Evolutionary conservation across 139 green algal species (phyloP).

Genomic region (Chlamydomonas incerta): DNA sequence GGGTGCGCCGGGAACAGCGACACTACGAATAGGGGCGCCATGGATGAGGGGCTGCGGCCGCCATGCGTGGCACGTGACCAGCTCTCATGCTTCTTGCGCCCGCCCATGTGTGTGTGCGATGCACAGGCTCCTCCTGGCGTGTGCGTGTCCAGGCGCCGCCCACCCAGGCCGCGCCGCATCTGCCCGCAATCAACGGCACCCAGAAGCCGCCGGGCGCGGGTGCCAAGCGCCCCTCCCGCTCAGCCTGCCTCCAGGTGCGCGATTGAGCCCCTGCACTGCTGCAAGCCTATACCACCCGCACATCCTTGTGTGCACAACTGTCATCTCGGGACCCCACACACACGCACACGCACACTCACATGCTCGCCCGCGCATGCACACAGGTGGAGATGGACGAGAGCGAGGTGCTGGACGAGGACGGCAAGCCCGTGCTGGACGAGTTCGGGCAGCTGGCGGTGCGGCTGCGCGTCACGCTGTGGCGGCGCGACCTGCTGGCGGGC

Average conservation of each 20-base stretch:
- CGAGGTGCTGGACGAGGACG: background rate
- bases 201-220: background rate
- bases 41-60: no score
- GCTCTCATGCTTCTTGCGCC: no score
- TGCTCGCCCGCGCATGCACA: background rate
- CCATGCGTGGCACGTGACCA: no score
- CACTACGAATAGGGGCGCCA: no score
- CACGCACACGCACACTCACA: background rate
- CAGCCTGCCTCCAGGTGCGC: slow-evolving; percentile 28
- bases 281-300: no score
- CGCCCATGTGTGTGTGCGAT: no score
- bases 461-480: slow-evolving; percentile 41
- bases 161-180: background rate
- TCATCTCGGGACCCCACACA: no score
- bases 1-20: background rate
- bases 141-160: background rate
- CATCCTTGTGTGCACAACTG: no score
- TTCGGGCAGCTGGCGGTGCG: background rate
- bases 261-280: no score
- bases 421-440: no score
- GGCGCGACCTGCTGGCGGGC: slow-evolving; percentile 30
- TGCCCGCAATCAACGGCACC: background rate
- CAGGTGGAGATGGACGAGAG: slow-evolving; percentile 19
- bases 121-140: slow-evolving; percentile 24
- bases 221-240: background rate